Evolutionary conservation across 2,329 filamentous ascomycete species (phyloP), one percentile per base, ranked within the genome.

Genomic region (Dothidotthia symphoricarpi): DNA sequence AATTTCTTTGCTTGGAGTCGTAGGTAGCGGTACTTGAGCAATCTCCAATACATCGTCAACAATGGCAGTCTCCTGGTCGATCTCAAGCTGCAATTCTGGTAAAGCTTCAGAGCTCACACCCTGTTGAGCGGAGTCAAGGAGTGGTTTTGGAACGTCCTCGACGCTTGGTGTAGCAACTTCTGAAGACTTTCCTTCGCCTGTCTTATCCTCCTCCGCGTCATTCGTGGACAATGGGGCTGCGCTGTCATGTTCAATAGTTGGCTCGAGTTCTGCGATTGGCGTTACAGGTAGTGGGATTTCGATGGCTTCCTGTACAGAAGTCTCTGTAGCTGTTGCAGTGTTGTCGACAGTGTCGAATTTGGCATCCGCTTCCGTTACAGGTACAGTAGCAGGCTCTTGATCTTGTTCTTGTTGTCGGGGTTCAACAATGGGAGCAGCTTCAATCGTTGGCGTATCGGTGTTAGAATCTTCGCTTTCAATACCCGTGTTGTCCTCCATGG

Each of bases 191-290:
- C 26, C 35, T 28, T 57, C 61, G 7, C 43, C 41, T 30, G 60
- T 61, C 52, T 59, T 62, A 1, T 43, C 49, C 33, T 62, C 60
- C 39, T 63, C 62, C 49, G 52, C 59, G 8, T 55, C 55, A 24
- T 61, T 57, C 39, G 58, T 59, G 1, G 50, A 51, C 8, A 46
- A 9, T 10, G 38, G 17, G 22, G 38, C 25, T 36, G 31, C 25
- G 7, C 32, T 34, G 5, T 34, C 45, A 24, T 49, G 26, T 5
- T 31, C 24, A 10, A 34, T 14, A 7, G 28, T 14, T 5, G 19
- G 19, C 28, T 43, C 31, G 10, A 22, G 3, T 13, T 25, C 24
- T 24, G n/a, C 2, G 14, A n/a, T 4, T 15, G 14, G 13, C 16
- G 16, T n/a, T 25, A 16, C 15, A 16, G 15, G 28, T 16, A 11